Evolutionary conservation across 768 basidiomycete genomes (phyloP), one percentile per base, ranked within the genome.

Genomic region (Xerocomellus chrysenteron): DNA sequence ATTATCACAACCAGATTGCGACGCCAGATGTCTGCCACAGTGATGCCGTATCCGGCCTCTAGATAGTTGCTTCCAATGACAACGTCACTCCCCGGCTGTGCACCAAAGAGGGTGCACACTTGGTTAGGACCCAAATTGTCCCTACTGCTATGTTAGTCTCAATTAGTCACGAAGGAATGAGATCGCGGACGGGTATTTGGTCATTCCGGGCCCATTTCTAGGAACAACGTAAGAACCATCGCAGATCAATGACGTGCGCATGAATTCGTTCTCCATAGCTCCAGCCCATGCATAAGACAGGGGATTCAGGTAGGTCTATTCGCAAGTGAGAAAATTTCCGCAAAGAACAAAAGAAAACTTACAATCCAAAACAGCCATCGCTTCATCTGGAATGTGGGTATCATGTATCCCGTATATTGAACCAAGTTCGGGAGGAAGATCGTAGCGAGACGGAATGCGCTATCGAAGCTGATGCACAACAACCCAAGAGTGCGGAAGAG

Each of bases 361-460:
- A 87, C 86, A 32, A 92, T 86, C 92, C 92, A 94, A 75, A 90
- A 91, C 10, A 94, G 67, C 88, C 88, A 92, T 42, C 85, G 76
- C 67, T 90, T 88, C 87, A 90, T 89, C 58, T 80, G 75, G 59
- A 77, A 76, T 8, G 82, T 80, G 0, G 86, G 86, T 56, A 90
- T 82, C 50, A 85, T 80, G 66, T 88, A 88, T 5, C 88, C 89
- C 19, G 81, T 76, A 65, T 88, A 93, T 61, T 84, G 75, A 51
- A 91, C 75, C 66, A 93, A 83, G 67, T 87, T 87, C 4, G 90
- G 86, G 55, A 92, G 78, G 75, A 92, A 85, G 75, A 92, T 82
- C 41, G 77, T 81, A 33, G 79, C 82, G 30, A 83, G 75, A 55
- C 76, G 78, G 70, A 80, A 82, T 13, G 76, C 82, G 43, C 73